A percentile compares a stretch with the other conserved stretches of the same genome.
These are phyloP conservation scores for Entomortierella parvispora DNA, from an alignment of 192 early-diverging fungal species.

Conservation along the genomic window DNA sequence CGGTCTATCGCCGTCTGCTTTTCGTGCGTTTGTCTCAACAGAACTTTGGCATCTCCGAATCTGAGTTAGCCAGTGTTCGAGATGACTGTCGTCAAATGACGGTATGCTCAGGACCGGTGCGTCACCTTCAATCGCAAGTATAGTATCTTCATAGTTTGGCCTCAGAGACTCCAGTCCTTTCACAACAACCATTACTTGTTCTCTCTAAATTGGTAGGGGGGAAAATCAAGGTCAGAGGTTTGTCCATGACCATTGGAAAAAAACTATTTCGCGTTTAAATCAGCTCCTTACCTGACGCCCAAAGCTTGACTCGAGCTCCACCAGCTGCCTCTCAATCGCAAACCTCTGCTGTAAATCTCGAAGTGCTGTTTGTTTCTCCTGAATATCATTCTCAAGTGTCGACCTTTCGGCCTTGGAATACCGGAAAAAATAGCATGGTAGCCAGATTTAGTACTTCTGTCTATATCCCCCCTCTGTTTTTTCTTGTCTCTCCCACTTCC, in stretches of 20 bases:
- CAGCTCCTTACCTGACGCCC: constrained; percentile 23
- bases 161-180: constrained; percentile 3
- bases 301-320: constrained; percentile 16
- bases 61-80: constrained; percentile 20
- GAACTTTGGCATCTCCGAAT: constrained; percentile 11
- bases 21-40: background rate
- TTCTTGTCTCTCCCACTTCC: too few species aligned
- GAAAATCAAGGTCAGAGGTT: background rate
- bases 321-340: constrained; percentile 23
- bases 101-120: constrained; percentile 5
- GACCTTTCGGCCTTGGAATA: too few species aligned
- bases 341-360: constrained; percentile 15
- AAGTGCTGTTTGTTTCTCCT: constrained; percentile 12
- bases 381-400: background rate
- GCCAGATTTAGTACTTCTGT: too few species aligned
- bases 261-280: too few species aligned
- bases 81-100: constrained; percentile 4
- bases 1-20: background rate
- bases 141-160: constrained; percentile 4
- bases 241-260: too few species aligned
- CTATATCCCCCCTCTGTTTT: too few species aligned
- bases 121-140: constrained; percentile 14
- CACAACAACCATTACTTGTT: constrained; percentile 12
- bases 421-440: too few species aligned
- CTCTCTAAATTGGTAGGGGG: constrained; percentile 10